These are phyloP conservation scores for Gossypium australe DNA, from an alignment of 345 rosid species.

Conservation along the genomic window DNA sequence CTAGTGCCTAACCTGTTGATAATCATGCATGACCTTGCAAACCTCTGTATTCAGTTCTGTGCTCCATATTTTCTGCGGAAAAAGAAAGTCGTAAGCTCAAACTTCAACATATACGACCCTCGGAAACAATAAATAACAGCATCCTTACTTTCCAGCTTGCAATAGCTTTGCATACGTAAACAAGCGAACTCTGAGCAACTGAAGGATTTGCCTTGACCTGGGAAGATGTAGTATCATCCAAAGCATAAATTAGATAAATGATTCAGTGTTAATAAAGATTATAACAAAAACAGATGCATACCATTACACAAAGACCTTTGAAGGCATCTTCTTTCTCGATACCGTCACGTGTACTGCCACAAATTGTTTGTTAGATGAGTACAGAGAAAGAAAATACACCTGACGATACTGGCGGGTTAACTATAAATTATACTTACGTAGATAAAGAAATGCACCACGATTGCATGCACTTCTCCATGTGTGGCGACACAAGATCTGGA, in stretches of 20 bases:
- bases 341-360: constrained; percentile 88
- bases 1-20: constrained; percentile 57
- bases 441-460: constrained; percentile 91
- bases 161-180: constrained; percentile 78
- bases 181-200: constrained; percentile 85
- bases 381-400: background rate
- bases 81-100: background rate
- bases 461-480: constrained; percentile 96
- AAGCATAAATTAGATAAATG: background rate
- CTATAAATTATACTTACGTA: constrained; percentile 42
- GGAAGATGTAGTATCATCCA: constrained; percentile 12
- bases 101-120: background rate
- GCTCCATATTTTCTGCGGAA: constrained; percentile 69
- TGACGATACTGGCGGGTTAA: background rate
- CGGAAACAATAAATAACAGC: background rate
- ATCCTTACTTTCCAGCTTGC: constrained; percentile 96
- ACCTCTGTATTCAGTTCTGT: constrained; percentile 81
- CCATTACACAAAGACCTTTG: constrained; percentile 94
- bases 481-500: constrained; percentile 90
- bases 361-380: constrained; percentile 3
- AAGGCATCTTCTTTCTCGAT: constrained; percentile 98
- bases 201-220: constrained; percentile 92
- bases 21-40: constrained; percentile 86
- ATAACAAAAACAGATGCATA: constrained; percentile 24
- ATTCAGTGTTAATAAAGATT: background rate